Base-by-base conservation (phyloP, 2,329 filamentous ascomycete genomes). In the Clarireedia homoeocarpa region DNA sequence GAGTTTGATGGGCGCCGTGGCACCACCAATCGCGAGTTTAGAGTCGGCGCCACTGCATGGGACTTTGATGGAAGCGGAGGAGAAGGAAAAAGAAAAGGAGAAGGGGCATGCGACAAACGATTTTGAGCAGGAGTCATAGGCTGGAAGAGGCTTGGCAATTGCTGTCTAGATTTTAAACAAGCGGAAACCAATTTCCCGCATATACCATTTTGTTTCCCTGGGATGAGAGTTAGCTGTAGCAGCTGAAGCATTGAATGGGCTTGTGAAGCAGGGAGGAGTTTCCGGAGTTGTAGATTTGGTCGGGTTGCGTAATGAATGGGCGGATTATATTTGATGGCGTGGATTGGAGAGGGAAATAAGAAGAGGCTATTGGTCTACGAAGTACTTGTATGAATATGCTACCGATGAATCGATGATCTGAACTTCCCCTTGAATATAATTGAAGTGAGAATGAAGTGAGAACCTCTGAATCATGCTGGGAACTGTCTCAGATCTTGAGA, bases 1-100 rank as follows among this genome's bases (percentile, higher is more conserved):
- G 55, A 85, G 83, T 59, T 69, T 80, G 27, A 74, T 79, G 34
- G 75, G 72, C n/a, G 70, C 71, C 50, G 70, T 71, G 46, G 72
- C 69, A 23, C 71, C 72, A 23, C 61, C 66, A 4, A 64, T 66
- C 10, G 59, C 66, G 2, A 67, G 64, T 48, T 69, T 83, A 42
- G 81, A 83, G 68, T 77, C 75, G 30, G 77, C 77, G 40, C 75
- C 77, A 59, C 63, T 81, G 51, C 61, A 60, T 45, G 51, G 57
- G 1, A 34, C 51, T 23, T 27, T 61, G 10, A 14, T 55, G 30
- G 59, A 61, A 17, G 53, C 40, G n/a, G 48, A 47, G 23, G 24
- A 42, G 10, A 34, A 49, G 24, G 14, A 10, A 23, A 42, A 15
- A 42, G 42, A 14, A 26, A 38, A 51, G 10, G 15, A 20, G 17